Conservation (phyloP, 169 alveolate genomes). For the Toxoplasma gondii region DNA sequence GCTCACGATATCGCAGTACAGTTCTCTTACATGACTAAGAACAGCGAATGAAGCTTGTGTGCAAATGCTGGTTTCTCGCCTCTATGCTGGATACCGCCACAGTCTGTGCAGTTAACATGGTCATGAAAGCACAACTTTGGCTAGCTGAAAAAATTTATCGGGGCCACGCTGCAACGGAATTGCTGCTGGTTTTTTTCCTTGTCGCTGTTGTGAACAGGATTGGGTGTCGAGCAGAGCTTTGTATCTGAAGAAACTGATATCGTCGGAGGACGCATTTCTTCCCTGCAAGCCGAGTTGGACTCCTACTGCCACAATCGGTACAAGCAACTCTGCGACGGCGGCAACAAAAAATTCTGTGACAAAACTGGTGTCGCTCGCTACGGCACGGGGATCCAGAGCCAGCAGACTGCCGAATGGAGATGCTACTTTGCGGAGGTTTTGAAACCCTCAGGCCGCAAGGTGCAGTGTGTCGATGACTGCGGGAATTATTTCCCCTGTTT, state of each 20-base stretch:
- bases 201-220: neutral
- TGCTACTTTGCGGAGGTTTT: neutral
- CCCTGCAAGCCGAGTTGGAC: slow-evolving; percentile 12
- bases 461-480: slow-evolving; percentile 14
- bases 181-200: neutral
- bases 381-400: neutral
- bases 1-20: too few relatives aligned
- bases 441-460: neutral
- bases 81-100: too few relatives aligned
- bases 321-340: neutral
- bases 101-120: too few relatives aligned
- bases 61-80: too few relatives aligned
- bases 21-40: too few relatives aligned
- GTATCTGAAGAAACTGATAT: neutral
- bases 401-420: slow-evolving; percentile 17
- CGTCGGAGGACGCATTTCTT: neutral
- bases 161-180: neutral
- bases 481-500: slow-evolving; percentile 6
- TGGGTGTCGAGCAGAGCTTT: neutral
- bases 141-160: neutral
- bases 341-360: neutral
- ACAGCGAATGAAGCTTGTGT: too few relatives aligned
- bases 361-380: neutral
- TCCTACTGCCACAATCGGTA: neutral
- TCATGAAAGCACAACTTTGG: too few relatives aligned